Base-by-base conservation (phyloP, 1,139 yeast species). In the Taphrina deformans region DNA sequence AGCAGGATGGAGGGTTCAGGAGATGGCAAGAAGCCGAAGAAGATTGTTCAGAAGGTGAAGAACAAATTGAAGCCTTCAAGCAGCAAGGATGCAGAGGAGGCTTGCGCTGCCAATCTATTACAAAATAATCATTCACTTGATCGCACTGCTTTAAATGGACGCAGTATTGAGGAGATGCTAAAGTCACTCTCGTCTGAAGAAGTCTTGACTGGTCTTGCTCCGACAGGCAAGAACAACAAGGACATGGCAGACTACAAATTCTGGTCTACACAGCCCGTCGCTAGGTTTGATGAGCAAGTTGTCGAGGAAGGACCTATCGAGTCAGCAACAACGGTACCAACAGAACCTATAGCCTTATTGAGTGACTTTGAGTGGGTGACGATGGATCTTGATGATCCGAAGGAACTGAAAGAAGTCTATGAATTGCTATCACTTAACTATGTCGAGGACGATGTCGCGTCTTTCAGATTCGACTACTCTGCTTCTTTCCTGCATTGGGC, bases 201-300 rank as follows among this genome's bases (percentile, higher is more conserved):
- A 10, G 33, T 61, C 6, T 59, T 61, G 14, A 61, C 65, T 9
- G 65, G 65, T 10, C n/a, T 52, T 44, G 65, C 65, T 1, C 65
- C 65, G 5, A 27, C 53, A 10, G 65, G 65, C 12, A 61, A 51
- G 46, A 61, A 61, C 38, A 79, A 81, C 70, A 88, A 87, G 73
- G 84, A 86, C 40, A 90, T 92, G 91, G 85, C 89, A 65, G 96
- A 91, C 73, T 90, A 92, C 79, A 90, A 89, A 77, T 93, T 93
- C 77, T 93, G 99, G 99, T 89, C 88, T 74, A 95, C 99, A 6
- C 99, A 93, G 76, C 99, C 99, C 0, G 99, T 95, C 21, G 83
- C 92, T 3, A 80, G 81, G 29, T 85, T 91, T 69, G 88, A 68
- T 73, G 93, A 86, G 72, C 74, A 79, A 65, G 80, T 89, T 56